Evolutionary conservation across 306 rosid species (phyloP).

Genomic region (Trifolium pratense): DNA sequence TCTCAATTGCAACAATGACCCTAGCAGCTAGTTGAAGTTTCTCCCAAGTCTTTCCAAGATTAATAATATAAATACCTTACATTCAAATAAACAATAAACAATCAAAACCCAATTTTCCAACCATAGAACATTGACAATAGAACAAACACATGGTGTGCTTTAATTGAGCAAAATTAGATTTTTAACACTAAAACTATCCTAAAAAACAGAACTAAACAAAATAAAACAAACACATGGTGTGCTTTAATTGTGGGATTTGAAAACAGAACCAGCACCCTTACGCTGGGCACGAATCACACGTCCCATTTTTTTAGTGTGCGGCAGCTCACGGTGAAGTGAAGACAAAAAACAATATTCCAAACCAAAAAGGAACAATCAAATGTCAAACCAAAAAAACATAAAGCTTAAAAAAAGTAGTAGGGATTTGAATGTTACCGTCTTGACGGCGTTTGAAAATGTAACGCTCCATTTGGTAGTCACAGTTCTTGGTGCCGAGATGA

Average conservation of each 20-base stretch:
- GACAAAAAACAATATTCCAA: no score
- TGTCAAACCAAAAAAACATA: neutral
- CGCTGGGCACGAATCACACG: no score
- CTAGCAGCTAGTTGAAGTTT: slow-evolving; percentile 85
- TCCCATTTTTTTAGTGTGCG: no score
- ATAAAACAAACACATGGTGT: no score
- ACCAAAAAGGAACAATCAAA: no score
- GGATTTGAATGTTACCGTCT: slow-evolving; percentile 55
- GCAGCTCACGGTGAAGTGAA: no score
- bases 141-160: neutral
- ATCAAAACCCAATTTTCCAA: no score
- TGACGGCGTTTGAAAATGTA: slow-evolving; percentile 88
- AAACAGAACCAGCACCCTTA: no score
- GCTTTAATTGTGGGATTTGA: no score
- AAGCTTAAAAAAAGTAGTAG: neutral
- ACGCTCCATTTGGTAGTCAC: slow-evolving; percentile 89
- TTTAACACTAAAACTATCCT: neutral
- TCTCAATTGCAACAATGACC: slow-evolving; percentile 81
- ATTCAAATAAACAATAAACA: neutral
- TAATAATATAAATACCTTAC: slow-evolving; percentile 81
- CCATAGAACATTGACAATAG: no score
- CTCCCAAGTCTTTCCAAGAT: slow-evolving; percentile 85
- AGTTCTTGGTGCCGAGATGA: slow-evolving; percentile 86
- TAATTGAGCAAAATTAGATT: neutral
- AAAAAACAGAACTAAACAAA: neutral